Evolutionary conservation across 768 basidiomycete species (phyloP).

Genomic region (Tephrocybe sp.): DNA sequence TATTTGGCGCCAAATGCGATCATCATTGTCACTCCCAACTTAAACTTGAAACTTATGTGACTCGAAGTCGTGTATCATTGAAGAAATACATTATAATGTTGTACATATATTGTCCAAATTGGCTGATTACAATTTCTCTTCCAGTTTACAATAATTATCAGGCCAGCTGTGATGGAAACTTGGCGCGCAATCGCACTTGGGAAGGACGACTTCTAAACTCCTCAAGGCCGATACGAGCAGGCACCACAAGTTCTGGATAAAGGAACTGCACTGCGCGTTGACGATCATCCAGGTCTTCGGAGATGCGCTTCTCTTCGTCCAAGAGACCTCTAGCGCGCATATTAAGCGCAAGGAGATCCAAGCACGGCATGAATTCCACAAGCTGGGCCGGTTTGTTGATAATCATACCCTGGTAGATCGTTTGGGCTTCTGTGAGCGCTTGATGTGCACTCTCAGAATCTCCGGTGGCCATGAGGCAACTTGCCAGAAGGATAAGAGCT

Average conservation of each 20-base stretch:
- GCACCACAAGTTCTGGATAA: slow-evolving; percentile 7
- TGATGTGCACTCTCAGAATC: neutral
- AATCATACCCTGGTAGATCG: neutral
- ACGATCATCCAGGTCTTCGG: slow-evolving; percentile 3
- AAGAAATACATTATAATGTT: too few species aligned
- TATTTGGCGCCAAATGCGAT: too few species aligned
- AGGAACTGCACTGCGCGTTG: slow-evolving; percentile 4
- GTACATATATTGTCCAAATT: too few species aligned
- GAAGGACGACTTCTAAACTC: slow-evolving; percentile 5
- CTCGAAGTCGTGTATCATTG: too few species aligned
- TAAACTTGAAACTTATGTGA: too few species aligned
- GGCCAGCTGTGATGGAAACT: neutral
- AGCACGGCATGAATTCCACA: neutral
- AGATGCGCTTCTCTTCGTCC: neutral
- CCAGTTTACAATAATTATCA: too few species aligned
- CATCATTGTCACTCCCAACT: too few species aligned
- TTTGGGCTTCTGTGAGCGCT: slow-evolving; percentile 6
- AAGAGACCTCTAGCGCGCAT: slow-evolving; percentile 1
- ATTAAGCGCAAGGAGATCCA: slow-evolving; percentile 6
- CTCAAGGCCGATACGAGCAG: neutral
- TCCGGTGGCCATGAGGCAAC: slow-evolving; percentile 5
- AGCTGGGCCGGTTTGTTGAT: neutral
- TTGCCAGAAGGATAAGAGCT: slow-evolving; percentile 3
- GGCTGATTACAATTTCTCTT: too few species aligned
- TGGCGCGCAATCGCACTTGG: slow-evolving; percentile 5